Evolutionary conservation across 768 basidiomycete species (phyloP).

Genomic region (Leccinum sublutescens): DNA sequence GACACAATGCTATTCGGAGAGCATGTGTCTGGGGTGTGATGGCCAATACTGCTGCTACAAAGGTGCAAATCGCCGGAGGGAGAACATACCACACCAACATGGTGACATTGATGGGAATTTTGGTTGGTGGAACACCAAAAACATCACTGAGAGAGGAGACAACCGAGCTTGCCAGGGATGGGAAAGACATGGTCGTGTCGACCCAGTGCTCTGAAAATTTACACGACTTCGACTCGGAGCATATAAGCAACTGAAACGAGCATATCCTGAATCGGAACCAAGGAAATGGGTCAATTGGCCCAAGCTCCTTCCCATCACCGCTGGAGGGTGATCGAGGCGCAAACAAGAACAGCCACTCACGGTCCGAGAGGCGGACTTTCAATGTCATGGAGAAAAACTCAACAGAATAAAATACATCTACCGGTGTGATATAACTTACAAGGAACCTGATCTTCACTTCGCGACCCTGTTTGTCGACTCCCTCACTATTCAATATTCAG

Average conservation of each 20-base stretch:
- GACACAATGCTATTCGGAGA: slow-evolving; percentile 46
- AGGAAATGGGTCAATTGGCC: not conserved
- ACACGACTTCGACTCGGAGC: not conserved
- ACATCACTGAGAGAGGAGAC: not conserved
- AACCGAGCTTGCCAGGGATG: too few species aligned
- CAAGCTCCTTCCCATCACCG: too few species aligned
- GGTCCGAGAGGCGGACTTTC: too few species aligned
- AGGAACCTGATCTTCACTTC: too few species aligned
- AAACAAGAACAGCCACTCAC: too few species aligned
- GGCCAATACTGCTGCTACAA: slow-evolving; percentile 48
- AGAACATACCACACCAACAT: slow-evolving; percentile 38
- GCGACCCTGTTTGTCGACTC: too few species aligned
- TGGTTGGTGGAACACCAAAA: slow-evolving; percentile 8
- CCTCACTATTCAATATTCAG: too few species aligned
- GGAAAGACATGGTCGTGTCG: not conserved
- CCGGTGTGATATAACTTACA: too few species aligned
- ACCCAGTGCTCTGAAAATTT: not conserved
- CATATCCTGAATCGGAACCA: not conserved
- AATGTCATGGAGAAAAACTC: too few species aligned
- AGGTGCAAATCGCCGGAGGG: slow-evolving; percentile 45
- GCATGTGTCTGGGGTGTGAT: slow-evolving; percentile 42
- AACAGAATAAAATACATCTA: too few species aligned
- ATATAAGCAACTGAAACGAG: not conserved
- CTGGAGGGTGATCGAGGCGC: too few species aligned
- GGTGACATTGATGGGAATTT: slow-evolving; percentile 30